Base-by-base conservation (phyloP, 2,329 filamentous ascomycete genomes). In the Fusarium sp. region DNA sequence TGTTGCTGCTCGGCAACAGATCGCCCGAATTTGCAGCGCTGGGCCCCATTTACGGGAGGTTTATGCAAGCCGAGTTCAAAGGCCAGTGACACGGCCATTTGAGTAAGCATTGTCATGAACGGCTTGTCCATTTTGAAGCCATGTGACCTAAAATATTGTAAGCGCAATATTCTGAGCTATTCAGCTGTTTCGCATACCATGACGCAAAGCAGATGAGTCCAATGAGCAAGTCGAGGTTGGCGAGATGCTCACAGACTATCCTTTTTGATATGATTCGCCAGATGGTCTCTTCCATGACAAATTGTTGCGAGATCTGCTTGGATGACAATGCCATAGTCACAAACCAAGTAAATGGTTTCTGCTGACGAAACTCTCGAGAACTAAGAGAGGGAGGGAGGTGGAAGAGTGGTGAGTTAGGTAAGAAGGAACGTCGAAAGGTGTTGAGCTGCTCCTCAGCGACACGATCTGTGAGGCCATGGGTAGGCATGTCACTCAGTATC, bases 261-360 rank as follows among this genome's bases (percentile, higher is more conserved):
- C 78, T 72, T 8, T 74, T 67, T 1, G 76, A 75, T 13, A 81
- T 63, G 2, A 80, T 76, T 9, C 75, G 65, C 64, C 79, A 77
- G 25, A 81, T 70, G 0, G 70, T 71, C 2, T 67, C 68, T 6
- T 75, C 74, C 42, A 81, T 68, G 25, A 64, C 72, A 22, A 77
- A 71, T 38, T 77, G 80, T 67, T 80, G 77, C 52, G 68, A 57
- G 1, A 69, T 64, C 0, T 64, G 66, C 14, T 73, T 79, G 3
- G 77, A 72, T 1, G 72, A 67, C 7, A 84, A 71, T 0, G 80
- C 78, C 80, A 84, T 83, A 16, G 84, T 80, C 14, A 81, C 80
- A 20, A 83, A 66, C 83, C 83, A 85, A 10, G 84, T 67, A 31
- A 84, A 84, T 1, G 84, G 84, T 52, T 79, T 77, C 16, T 82